Evolutionary conservation across 2,329 filamentous ascomycete genomes (phyloP), one percentile per base, ranked within the genome.

Genomic region (Chrysosporium queenslandicum): DNA sequence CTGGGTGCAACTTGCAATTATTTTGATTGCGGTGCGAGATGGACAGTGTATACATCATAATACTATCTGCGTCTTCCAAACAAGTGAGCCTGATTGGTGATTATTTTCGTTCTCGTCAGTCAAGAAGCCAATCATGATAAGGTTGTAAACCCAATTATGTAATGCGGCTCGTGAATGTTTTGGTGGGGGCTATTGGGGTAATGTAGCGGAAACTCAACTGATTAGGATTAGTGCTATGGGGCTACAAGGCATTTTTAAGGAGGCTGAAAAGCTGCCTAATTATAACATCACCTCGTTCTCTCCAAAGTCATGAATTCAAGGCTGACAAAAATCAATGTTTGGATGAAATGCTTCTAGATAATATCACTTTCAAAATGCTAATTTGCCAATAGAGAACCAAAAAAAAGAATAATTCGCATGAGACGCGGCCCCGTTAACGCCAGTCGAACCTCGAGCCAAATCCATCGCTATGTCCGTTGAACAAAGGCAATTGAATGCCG

Each of bases 261-360:
- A 46, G 43, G 43, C 43, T 46, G 43, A 46, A 46, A 46, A 34
- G 12, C n/a, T 36, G 43, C 23, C 42, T 46, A 46, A 46, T 46
- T 30, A 27, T 25, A 30, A 27, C 42, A 46, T 27, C 23, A 14
- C 4, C n/a, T 11, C n/a, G 36, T 20, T 39, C 11, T 39, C n/a
- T 14, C n/a, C 32, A 34, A 34, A 6, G 4, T 34, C 32, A 34
- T 5, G n/a, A 34, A 14, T 8, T 39, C 4, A 39, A 39, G 36
- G 36, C 36, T 39, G 36, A 39, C 14, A 39, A 20, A 39, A 4
- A 12, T 34, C 11, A 14, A 34, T 34, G n/a, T 4, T 39, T 36
- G 5, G 7, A 39, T 39, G 3, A 14, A 18, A 18, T 39, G 4
- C n/a, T 18, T 18, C 7, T 39, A 12, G 5, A 4, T 39, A 39